Conservation (phyloP, 805 yeast genomes). For the Yarrowia bubula region DNA sequence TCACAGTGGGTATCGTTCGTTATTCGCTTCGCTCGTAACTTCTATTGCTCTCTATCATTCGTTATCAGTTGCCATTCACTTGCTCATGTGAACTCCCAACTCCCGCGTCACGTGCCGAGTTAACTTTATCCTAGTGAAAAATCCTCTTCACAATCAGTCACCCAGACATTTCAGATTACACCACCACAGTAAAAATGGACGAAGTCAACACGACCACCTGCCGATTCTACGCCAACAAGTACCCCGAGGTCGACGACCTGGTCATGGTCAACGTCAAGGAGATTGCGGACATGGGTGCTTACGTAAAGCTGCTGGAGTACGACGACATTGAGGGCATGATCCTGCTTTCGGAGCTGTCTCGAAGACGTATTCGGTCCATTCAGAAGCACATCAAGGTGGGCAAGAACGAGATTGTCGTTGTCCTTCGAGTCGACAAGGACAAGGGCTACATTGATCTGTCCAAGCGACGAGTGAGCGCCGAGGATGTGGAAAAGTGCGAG, state of each 20-base stretch:
- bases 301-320: slow-evolving; percentile 87
- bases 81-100: not conserved
- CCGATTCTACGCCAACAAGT: slow-evolving; percentile 96
- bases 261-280: slow-evolving; percentile 92
- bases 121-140: not conserved
- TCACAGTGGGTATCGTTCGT: no score
- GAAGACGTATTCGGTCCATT: slow-evolving; percentile 98
- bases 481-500: slow-evolving; percentile 95
- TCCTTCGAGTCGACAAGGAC: slow-evolving; percentile 95
- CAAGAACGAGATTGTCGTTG: slow-evolving; percentile 97
- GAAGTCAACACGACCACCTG: slow-evolving; percentile 62
- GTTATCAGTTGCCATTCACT: no score
- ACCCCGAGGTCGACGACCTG: slow-evolving; percentile 98
- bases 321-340: slow-evolving; percentile 99
- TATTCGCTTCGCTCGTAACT: no score
- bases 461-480: slow-evolving; percentile 96
- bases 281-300: slow-evolving; percentile 99
- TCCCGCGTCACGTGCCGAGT: not conserved
- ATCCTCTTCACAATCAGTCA: not conserved
- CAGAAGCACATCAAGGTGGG: slow-evolving; percentile 98
- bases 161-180: not conserved
- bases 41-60: no score
- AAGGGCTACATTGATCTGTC: slow-evolving; percentile 97
- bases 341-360: slow-evolving; percentile 86
- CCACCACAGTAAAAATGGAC: slow-evolving; percentile 24